These are phyloP conservation scores for Gastrolobium villosum DNA, from an alignment of 306 rosid species.

Conservation along the genomic window DNA sequence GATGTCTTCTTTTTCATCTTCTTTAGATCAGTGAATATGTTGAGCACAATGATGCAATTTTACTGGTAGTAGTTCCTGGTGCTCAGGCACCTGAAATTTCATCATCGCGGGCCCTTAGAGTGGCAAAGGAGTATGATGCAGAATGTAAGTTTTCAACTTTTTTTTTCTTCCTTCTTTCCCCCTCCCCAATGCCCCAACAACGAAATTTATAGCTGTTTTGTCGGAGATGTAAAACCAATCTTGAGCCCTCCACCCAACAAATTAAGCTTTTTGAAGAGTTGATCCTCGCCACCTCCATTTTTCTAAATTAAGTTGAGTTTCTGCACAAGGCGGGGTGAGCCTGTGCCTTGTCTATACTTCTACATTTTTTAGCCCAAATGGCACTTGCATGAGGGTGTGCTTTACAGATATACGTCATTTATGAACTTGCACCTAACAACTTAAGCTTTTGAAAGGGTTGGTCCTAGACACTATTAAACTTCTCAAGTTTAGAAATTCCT, in stretches of 20 bases:
- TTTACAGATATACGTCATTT: constrained; percentile 1
- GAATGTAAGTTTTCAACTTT: constrained; percentile 70
- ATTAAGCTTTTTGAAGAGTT: constrained; percentile 13
- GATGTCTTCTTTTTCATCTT: constrained; percentile 47
- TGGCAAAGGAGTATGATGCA: constrained; percentile 87
- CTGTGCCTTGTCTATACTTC: neutral
- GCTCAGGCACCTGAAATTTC: constrained; percentile 93
- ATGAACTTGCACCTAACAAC: constrained; percentile 9
- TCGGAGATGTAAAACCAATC: constrained; percentile 8
- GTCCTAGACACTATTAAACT: constrained; percentile 4
- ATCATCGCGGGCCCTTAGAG: constrained; percentile 85
- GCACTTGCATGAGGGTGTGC: constrained; percentile 1
- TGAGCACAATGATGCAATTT: constrained; percentile 93
- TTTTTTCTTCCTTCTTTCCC: neutral
- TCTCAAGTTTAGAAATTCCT: constrained; percentile 12
- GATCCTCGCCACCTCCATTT: neutral
- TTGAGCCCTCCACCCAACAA: constrained; percentile 3
- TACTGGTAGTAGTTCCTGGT: constrained; percentile 89
- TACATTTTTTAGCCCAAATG: constrained; percentile 8
- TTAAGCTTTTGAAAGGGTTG: constrained; percentile 26
- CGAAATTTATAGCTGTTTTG: constrained; percentile 12
- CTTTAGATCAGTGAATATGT: constrained; percentile 86
- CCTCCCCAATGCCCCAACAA: neutral
- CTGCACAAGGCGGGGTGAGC: neutral
- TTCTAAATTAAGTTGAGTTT: constrained; percentile 35